These are phyloP conservation scores for Diplosphaera chodatii DNA, from an alignment of 139 green algal species.

Conservation along the genomic window DNA sequence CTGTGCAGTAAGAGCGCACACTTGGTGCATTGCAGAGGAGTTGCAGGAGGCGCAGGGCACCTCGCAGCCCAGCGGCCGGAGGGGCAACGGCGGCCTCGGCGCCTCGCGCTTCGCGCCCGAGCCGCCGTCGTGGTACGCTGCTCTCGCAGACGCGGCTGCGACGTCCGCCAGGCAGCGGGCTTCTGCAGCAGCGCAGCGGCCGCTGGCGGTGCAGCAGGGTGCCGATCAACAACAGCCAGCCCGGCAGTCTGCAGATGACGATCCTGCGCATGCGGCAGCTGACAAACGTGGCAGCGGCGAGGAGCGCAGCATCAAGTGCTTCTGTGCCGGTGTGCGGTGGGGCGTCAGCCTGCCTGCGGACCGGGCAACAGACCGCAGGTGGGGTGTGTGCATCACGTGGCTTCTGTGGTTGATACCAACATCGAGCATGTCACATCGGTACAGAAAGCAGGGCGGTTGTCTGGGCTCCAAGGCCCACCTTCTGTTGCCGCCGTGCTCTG, in stretches of 20 bases:
- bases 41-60: not conserved
- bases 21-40: not conserved
- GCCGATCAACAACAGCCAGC: too few relatives aligned
- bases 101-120: not conserved
- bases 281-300: not conserved
- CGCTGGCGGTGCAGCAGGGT: not conserved
- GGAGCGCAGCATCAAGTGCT: slow-evolving; percentile 46
- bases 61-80: not conserved
- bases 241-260: too few relatives aligned
- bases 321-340: slow-evolving; percentile 55
- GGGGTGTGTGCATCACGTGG: too few relatives aligned
- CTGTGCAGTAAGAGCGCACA: too few relatives aligned
- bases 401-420: too few relatives aligned
- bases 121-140: not conserved
- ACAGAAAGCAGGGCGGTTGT: too few relatives aligned
- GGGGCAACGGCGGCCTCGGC: too few relatives aligned
- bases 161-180: not conserved
- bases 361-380: slow-evolving; percentile 27
- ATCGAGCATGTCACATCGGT: too few relatives aligned
- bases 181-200: too few relatives aligned
- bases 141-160: not conserved
- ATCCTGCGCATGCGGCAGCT: too few relatives aligned
- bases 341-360: slow-evolving; percentile 35
- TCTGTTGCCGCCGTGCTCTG: slow-evolving; percentile 40
- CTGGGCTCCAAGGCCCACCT: too few relatives aligned